A percentile compares a stretch with the other conserved stretches of the same genome.
Evolutionary conservation across 2,329 filamentous ascomycete genomes (phyloP).

Genomic region (Alternaria ventricosa): DNA sequence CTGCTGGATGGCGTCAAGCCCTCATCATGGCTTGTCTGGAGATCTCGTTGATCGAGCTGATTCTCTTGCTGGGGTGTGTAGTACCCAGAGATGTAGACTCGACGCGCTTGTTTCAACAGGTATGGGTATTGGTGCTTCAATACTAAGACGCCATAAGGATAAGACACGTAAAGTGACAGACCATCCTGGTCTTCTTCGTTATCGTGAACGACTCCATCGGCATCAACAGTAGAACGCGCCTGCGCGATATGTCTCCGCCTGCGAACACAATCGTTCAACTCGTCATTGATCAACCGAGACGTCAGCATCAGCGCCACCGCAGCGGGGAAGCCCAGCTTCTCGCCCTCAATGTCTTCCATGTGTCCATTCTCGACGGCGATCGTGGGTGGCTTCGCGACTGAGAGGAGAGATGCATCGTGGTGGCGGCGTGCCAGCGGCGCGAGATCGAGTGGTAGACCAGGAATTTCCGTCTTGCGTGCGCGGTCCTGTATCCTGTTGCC

Average conservation of each 20-base stretch:
- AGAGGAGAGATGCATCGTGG: slow-evolving; percentile 45
- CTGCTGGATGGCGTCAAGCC: slow-evolving; percentile 22
- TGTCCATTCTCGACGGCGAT: slow-evolving; percentile 21
- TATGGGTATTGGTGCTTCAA: slow-evolving; percentile 48
- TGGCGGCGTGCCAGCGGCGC: slow-evolving; percentile 40
- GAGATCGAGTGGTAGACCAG: slow-evolving; percentile 48
- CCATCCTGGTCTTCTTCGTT: slow-evolving; percentile 21
- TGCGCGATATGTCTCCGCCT: slow-evolving; percentile 21
- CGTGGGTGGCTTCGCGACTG: slow-evolving; percentile 33
- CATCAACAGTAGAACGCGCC: slow-evolving; percentile 8
- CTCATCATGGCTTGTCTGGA: slow-evolving; percentile 16
- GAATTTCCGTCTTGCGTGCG: slow-evolving; percentile 32
- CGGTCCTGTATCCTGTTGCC: slow-evolving; percentile 35
- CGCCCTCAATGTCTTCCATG: slow-evolving; percentile 6
- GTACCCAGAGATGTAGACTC: slow-evolving; percentile 50
- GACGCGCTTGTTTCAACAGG: slow-evolving; percentile 49
- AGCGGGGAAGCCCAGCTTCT: slow-evolving; percentile 27
- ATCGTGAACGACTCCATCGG: background rate
- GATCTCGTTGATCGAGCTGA: background rate
- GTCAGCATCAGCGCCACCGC: slow-evolving; percentile 36
- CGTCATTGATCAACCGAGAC: slow-evolving; percentile 44
- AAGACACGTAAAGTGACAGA: slow-evolving; percentile 51
- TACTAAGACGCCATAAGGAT: slow-evolving; percentile 51
- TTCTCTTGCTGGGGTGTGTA: slow-evolving; percentile 30
- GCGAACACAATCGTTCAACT: slow-evolving; percentile 44